Evolutionary conservation across 202 grass and related monocot species (phyloP).

Genomic region (Hordeum pubiflorum): DNA sequence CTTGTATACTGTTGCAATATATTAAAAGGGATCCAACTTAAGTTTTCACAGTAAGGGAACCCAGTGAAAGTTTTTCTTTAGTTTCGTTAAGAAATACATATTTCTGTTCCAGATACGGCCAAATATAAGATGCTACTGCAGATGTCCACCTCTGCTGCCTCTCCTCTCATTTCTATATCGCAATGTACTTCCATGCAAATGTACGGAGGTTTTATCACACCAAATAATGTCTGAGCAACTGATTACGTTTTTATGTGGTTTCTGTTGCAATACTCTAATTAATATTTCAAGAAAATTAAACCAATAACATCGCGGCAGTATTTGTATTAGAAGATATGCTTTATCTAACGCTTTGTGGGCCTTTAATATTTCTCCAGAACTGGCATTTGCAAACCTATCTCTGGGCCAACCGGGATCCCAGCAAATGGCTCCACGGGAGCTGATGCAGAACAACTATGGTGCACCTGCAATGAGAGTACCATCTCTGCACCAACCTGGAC

Average conservation of each 20-base stretch:
- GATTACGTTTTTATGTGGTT: neutral
- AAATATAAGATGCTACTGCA: neutral
- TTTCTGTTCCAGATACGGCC: neutral
- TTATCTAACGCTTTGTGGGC: neutral
- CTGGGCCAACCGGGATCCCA: neutral
- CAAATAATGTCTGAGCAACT: neutral
- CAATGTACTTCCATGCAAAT: neutral
- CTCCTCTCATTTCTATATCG: neutral
- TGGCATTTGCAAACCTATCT: neutral
- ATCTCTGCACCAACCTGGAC: neutral
- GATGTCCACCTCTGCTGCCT: neutral
- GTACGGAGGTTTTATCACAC: neutral
- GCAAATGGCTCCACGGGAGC: neutral
- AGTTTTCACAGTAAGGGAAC: neutral
- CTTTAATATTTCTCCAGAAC: neutral
- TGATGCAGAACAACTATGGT: neutral
- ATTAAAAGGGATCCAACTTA: neutral
- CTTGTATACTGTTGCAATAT: too few species aligned
- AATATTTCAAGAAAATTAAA: neutral
- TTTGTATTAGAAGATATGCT: neutral
- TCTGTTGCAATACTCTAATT: neutral
- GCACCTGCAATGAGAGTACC: neutral
- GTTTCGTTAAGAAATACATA: neutral
- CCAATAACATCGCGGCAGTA: neutral
- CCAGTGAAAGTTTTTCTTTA: neutral